These are phyloP conservation scores for Aspergillus sp. DNA, from an alignment of 2,329 filamentous ascomycete genomes.

Conservation along the genomic window DNA sequence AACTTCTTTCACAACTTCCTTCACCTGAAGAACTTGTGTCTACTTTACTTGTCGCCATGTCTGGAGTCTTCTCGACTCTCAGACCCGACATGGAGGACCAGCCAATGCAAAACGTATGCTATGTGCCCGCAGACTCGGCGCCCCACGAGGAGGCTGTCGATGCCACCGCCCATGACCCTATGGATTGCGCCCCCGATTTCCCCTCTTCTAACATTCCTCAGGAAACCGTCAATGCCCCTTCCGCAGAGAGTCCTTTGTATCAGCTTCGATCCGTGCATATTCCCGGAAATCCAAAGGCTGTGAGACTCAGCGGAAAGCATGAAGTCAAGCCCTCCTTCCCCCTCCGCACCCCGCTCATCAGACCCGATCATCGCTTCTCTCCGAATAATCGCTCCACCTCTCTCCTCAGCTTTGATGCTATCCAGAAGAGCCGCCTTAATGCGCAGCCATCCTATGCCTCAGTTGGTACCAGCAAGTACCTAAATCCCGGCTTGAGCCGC, in stretches of 20 bases:
- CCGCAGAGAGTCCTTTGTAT: background rate
- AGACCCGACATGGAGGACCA: constrained; percentile 16
- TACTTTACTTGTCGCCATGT: constrained; percentile 11
- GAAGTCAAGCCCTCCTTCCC: background rate
- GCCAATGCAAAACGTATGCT: constrained; percentile 14
- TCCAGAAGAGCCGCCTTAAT: background rate
- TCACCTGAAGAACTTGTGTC: background rate
- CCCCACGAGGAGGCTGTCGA: constrained; percentile 1
- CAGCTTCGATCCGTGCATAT: background rate
- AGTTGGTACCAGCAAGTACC: background rate
- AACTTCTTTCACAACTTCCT: background rate
- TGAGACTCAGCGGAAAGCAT: background rate
- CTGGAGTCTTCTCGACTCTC: constrained; percentile 10
- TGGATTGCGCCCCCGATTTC: constrained; percentile 19
- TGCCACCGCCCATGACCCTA: constrained; percentile 13
- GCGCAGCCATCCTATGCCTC: background rate
- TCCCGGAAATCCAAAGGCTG: background rate
- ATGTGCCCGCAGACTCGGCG: constrained; percentile 5
- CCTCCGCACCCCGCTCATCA: constrained; percentile 9
- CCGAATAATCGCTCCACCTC: constrained; percentile 5
- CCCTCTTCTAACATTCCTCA: background rate
- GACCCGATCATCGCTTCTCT: constrained; percentile 14
- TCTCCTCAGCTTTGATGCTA: background rate
- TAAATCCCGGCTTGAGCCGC: background rate
- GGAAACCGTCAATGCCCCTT: background rate